Evolutionary conservation across 2,329 filamentous ascomycete species (phyloP), one percentile per base, ranked within the genome.

Genomic region (Pseudogymnoascus sp.): DNA sequence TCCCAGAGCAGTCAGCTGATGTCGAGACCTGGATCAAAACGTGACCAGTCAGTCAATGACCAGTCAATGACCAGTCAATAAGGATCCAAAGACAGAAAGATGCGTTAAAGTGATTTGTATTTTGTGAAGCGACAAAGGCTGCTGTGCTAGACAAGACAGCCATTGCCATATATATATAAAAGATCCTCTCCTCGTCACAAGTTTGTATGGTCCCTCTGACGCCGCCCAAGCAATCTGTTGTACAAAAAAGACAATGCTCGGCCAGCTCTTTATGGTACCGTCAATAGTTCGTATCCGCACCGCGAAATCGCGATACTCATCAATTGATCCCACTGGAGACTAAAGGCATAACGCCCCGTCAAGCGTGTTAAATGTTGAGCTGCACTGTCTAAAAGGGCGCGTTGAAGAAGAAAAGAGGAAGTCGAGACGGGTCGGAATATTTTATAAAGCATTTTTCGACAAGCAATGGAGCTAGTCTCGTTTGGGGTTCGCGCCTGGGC

Each of bases 371-470:
- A 77, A 79, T 82, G 81, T 85, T 87, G 87, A 82, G 82, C 84
- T 88, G 89, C 85, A 92, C 90, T 93, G 90, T 93, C 90, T 92
- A 79, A 75, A 80, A 83, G 86, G 87, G 82, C 83, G 88, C 88
- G 87, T 88, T 84, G 79, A 70, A 72, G 73, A 75, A 77, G 75
- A 75, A 73, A 74, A 70, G 28, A 64, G 45, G 35, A 64, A 38
- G 36, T 25, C 19, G 9, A 9, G 5, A 28, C 16, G 42, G n/a
- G 14, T 16, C 30, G 55, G 35, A 58, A 58, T 35, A 58, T 35
- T 35, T 58, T 58, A 35, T 58, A 58, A 22, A 36, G 55, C 55
- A 22, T 12, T 58, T 35, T 38, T 35, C 55, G 35, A 58, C 41
- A 49, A 49, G 42, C 5, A 2, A 49, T 22, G n/a, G 60, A 58